These are phyloP conservation scores for Penicillium paxilli DNA, from an alignment of 495 filamentous ascomycete genomes.

Conservation along the genomic window DNA sequence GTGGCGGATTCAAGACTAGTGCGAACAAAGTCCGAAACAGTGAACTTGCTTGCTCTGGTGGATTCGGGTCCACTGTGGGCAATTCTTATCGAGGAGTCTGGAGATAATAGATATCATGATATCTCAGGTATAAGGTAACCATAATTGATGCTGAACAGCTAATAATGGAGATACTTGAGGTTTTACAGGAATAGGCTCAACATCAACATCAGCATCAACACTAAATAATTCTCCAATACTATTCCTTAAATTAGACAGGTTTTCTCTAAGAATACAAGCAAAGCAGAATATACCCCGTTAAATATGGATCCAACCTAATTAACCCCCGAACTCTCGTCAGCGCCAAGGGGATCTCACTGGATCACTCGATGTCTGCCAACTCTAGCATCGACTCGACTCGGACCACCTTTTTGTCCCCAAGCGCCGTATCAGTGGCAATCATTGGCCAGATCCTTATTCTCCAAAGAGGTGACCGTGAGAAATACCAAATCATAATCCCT, in stretches of 20 bases:
- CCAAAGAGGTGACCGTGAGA: neutral
- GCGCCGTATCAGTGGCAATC: neutral
- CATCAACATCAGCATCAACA: too few species aligned
- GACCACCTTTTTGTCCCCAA: neutral
- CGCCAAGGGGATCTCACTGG: neutral
- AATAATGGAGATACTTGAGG: too few species aligned
- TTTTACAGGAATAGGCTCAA: too few species aligned
- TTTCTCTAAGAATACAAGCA: too few species aligned
- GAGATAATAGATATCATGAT: neutral
- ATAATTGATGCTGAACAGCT: neutral
- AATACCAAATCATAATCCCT: constrained; percentile 1
- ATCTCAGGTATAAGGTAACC: neutral
- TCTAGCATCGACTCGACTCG: neutral
- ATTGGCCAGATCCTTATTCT: neutral
- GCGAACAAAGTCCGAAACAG: neutral
- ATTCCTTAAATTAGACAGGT: too few species aligned
- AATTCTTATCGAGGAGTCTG: neutral
- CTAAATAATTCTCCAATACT: too few species aligned
- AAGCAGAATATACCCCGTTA: neutral
- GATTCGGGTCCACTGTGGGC: neutral
- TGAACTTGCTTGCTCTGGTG: neutral
- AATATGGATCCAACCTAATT: neutral
- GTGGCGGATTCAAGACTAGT: constrained; percentile 5
- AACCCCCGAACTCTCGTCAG: neutral
- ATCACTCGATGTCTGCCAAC: neutral